Percentiles rank a stretch among this genome's conserved stretches.
Evolutionary conservation across 257 asterid genomes (phyloP).

Genomic region (Solanum boliviense): DNA sequence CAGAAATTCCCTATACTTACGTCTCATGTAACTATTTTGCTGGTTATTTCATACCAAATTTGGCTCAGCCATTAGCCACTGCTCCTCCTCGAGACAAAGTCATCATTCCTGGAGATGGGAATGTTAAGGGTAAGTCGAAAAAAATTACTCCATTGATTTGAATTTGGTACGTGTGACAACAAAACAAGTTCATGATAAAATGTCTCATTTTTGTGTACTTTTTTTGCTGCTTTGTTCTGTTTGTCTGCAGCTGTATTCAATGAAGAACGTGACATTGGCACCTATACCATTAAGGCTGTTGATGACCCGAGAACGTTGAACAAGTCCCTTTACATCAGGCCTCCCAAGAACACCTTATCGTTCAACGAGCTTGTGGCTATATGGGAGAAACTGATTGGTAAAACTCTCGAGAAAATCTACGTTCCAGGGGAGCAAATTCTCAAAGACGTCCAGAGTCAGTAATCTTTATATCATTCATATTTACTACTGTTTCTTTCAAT

Average conservation of each 20-base stretch:
- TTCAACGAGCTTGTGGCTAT: slow-evolving; percentile 48
- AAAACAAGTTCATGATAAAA: neutral
- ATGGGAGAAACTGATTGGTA: slow-evolving; percentile 80
- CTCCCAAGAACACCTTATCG: slow-evolving; percentile 38
- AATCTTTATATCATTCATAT: neutral
- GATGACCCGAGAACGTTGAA: slow-evolving; percentile 70
- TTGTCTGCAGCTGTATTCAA: slow-evolving; percentile 47
- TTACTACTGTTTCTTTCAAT: neutral
- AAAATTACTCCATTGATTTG: neutral
- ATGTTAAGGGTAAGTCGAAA: slow-evolving; percentile 34
- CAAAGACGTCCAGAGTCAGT: slow-evolving; percentile 39
- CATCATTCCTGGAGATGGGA: slow-evolving; percentile 61
- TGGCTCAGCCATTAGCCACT: slow-evolving; percentile 31
- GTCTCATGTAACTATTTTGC: slow-evolving; percentile 40
- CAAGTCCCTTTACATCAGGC: slow-evolving; percentile 48
- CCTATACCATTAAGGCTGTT: slow-evolving; percentile 47
- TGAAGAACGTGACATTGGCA: slow-evolving; percentile 46
- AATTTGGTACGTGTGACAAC: neutral
- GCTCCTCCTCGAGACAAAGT: slow-evolving; percentile 32
- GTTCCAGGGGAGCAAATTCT: slow-evolving; percentile 45
- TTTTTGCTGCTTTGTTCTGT: neutral
- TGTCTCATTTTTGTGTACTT: neutral
- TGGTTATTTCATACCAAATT: slow-evolving; percentile 38
- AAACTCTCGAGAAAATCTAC: slow-evolving; percentile 40
- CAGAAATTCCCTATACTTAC: slow-evolving; percentile 49